Base-by-base conservation (phyloP, 1,284 basidiomycete species). In the Thecaphora thlaspeos region DNA sequence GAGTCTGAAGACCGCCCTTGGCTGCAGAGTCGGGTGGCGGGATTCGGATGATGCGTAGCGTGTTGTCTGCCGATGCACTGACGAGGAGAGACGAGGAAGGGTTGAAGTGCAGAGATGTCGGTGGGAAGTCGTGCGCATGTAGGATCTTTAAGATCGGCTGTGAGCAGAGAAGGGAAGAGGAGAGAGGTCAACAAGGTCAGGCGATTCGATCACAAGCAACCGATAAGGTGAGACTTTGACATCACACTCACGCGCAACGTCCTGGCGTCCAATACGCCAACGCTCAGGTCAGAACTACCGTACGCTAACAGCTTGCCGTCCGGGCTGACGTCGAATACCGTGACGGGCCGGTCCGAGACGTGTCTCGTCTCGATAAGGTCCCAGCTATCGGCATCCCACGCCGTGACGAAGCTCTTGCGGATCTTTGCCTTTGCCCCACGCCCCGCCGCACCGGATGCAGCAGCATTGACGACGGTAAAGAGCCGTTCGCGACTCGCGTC, bases 121-220 rank as follows among this genome's bases (percentile, higher is more conserved):
- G 86, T 2, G 95, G 91, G 78, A 98, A 94, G 61, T 92, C 90
- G 79, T 98, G 95, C 0, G 93, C 89, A 77, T 91, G 89, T 43
- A 96, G 82, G 56, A 98, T 93, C 30, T 87, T 87, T 30, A 91
- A 80, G 10, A 93, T 79, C 0, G 92, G 91, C 28, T 30, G 28
- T 30, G 28, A 30, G 28, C n/a, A 30, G 28, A 14, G 7, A 30
- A 30, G 14, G 28, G 28, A 30, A 30, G 14, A 30, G 14, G 28
- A 30, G 14, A 30, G 14, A 30, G 7, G 28, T 14, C 8, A 30
- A 91, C 95, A 64, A 8, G 28, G 28, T 7, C 7, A 8, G 28
- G 28, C 8, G 14, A 30, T 8, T 7, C 28, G 14, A 30, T 30
- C 14, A 17, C 26, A 22, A 26, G 37, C 43, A 15, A 22, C 32